A percentile compares a stretch with the other conserved stretches of the same genome.
phyloP scores from a whole-genome alignment of 2,329 filamentous ascomycete genomes.

The Sporothrix variecibatus region DNA sequence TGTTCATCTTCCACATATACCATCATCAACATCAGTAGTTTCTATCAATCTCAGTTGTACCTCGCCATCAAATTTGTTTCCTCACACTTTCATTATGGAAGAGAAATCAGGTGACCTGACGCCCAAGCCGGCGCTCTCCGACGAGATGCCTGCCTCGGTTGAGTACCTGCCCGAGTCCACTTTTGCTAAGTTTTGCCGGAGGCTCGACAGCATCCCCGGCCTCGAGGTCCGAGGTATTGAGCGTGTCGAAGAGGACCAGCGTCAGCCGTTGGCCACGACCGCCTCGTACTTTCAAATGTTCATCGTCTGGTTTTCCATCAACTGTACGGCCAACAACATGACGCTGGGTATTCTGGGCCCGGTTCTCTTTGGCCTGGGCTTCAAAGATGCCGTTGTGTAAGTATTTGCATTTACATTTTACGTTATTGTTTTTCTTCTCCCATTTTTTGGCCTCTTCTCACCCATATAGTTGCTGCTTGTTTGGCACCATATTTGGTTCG shows the following conservation, averaged over 20 bases:
- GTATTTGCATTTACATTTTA: constrained; percentile 22
- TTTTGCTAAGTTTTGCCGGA: constrained; percentile 3
- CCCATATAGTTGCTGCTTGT: constrained; percentile 21
- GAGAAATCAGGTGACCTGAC: not conserved
- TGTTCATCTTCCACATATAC: not conserved
- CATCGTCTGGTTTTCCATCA: constrained; percentile 49
- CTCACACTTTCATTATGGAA: not conserved
- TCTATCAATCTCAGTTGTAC: not conserved
- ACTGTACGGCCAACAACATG: constrained; percentile 48
- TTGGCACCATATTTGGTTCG: constrained; percentile 26
- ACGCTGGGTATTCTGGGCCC: constrained; percentile 38
- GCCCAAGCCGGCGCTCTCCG: not conserved
- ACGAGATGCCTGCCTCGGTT: not conserved
- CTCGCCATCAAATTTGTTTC: not conserved
- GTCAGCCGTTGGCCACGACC: constrained; percentile 35
- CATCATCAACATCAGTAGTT: not conserved
- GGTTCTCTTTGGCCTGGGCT: constrained; percentile 36
- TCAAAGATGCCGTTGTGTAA: constrained; percentile 36
- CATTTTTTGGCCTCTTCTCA: not conserved
- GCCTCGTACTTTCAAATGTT: constrained; percentile 44
- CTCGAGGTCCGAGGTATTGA: constrained; percentile 27
- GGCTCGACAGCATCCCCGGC: constrained; percentile 24
- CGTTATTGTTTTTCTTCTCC: not conserved
- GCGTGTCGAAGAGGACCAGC: constrained; percentile 37
- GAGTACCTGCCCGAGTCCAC: constrained; percentile 5